Conservation (phyloP, 768 basidiomycete genomes). For the Agaricus subrufescens region DNA sequence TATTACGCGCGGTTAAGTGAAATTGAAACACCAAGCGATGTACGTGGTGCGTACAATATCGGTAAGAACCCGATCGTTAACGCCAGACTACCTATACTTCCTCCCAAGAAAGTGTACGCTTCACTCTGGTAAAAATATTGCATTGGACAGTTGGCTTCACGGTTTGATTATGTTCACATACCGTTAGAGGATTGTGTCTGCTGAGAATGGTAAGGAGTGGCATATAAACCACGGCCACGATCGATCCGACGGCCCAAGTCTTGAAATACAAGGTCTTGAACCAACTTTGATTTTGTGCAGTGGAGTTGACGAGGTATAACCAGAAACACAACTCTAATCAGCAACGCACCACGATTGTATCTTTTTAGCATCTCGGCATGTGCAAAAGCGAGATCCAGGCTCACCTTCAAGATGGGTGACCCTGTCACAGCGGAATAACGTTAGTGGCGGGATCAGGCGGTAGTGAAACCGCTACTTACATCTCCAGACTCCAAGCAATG, state of each 20-base stretch:
- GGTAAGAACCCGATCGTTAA: slow-evolving; percentile 75
- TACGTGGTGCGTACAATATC: slow-evolving; percentile 43
- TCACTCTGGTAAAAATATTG: slow-evolving; percentile 45
- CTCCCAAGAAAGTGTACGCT: slow-evolving; percentile 64
- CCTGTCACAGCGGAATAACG: slow-evolving; percentile 29
- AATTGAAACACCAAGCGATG: not conserved
- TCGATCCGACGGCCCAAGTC: slow-evolving; percentile 64
- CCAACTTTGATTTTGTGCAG: slow-evolving; percentile 65
- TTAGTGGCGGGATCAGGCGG: not conserved
- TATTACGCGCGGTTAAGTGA: slow-evolving; percentile 19
- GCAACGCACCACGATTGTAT: not conserved
- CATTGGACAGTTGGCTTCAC: slow-evolving; percentile 4
- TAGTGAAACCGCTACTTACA: slow-evolving; percentile 40
- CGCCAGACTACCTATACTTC: slow-evolving; percentile 62
- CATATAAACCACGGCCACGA: slow-evolving; percentile 57
- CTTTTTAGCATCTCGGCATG: not conserved
- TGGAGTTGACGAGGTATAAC: slow-evolving; percentile 74
- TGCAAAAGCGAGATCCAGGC: not conserved
- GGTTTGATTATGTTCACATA: slow-evolving; percentile 21
- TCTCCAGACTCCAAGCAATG: slow-evolving; percentile 68
- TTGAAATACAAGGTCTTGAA: slow-evolving; percentile 74
- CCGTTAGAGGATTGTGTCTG: slow-evolving; percentile 53
- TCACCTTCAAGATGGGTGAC: slow-evolving; percentile 78
- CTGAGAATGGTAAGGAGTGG: slow-evolving; percentile 67
- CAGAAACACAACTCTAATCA: slow-evolving; percentile 77